A percentile compares a stretch with the other conserved stretches of the same genome.
Evolutionary conservation across 1,284 basidiomycete genomes (phyloP).

Genomic region (Papiliotrema laurentii): DNA sequence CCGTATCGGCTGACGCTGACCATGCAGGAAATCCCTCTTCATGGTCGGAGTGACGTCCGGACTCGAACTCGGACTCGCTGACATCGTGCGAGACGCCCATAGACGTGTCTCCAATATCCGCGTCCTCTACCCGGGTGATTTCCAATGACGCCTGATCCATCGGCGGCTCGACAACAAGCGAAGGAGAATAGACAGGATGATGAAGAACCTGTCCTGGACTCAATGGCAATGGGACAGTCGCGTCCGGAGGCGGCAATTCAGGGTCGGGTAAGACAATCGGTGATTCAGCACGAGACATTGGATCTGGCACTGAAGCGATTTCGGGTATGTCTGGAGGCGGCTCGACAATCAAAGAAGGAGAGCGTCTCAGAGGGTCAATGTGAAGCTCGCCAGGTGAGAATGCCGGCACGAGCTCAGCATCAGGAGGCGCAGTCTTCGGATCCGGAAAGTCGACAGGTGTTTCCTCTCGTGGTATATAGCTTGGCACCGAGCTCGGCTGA

Average conservation of each 20-base stretch:
- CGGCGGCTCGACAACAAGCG: constrained; percentile 1
- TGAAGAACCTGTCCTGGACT: background rate
- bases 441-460: constrained; percentile 13
- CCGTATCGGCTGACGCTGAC: too few species aligned
- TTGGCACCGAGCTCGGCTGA: background rate
- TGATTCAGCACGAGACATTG: background rate
- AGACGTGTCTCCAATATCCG: too few species aligned
- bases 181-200: constrained; percentile 7
- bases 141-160: too few species aligned
- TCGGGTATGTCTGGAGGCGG: background rate
- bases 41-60: too few species aligned
- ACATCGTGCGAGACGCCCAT: too few species aligned
- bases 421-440: constrained; percentile 10
- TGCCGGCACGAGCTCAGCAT: constrained; percentile 9
- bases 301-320: background rate
- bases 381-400: constrained; percentile 10
- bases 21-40: too few species aligned
- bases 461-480: background rate
- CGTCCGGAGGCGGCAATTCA: constrained; percentile 7
- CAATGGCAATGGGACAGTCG: constrained; percentile 11
- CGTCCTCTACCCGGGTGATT: too few species aligned
- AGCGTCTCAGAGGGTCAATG: background rate
- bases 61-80: too few species aligned
- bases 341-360: constrained; percentile 4
- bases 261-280: constrained; percentile 16